Evolutionary conservation across 2,329 filamentous ascomycete genomes (phyloP), one percentile per base, ranked within the genome.

Genomic region (Pleomassaria siparia): DNA sequence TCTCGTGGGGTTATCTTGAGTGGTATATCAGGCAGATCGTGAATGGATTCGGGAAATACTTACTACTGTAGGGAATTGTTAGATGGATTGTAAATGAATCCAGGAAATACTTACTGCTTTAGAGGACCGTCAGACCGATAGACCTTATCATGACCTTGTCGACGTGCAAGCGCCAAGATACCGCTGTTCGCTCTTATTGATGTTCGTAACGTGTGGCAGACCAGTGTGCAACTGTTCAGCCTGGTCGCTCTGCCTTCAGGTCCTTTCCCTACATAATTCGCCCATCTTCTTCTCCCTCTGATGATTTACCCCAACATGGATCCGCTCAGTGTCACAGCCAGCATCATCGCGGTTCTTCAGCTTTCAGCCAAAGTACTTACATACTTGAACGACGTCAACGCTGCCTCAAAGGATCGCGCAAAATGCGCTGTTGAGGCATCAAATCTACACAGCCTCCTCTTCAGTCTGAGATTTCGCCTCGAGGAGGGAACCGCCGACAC

Each of bases 351-450:
- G 18, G 30, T 65, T 33, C 44, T 65, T 25, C 41, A 62, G 41
- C 51, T 62, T 30, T 54, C 57, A n/a, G 37, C 20, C 25, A 62
- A 52, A 29, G 47, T 59, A 8, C 40, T 58, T 28, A 43, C 25
- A 15, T 64, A 63, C 43, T 35, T 64, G 16, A 60, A 50, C 37
- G 45, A 59, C 41, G 53, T 65, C 12, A 65, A 60, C 43, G 48
- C 58, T 50, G 58, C 63, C 5, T 40, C 56, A 13, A 58, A 55
- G 53, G 63, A 65, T 9, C 54, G 55, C 20, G 47, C 25, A 32
- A 35, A 46, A 24, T 50, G 55, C 25, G 53, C 54, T 13, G 39
- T 55, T 26, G 58, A 66, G 47, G 47, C 49, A 3, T 54, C 42
- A 15, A 62, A 62, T 35, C 22, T 64, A 10, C 46, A 51, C 42